Percentiles rank a stretch among this genome's conserved stretches.
Conservation (phyloP, 345 rosid genomes). For the Lagerstroemia speciosa region DNA sequence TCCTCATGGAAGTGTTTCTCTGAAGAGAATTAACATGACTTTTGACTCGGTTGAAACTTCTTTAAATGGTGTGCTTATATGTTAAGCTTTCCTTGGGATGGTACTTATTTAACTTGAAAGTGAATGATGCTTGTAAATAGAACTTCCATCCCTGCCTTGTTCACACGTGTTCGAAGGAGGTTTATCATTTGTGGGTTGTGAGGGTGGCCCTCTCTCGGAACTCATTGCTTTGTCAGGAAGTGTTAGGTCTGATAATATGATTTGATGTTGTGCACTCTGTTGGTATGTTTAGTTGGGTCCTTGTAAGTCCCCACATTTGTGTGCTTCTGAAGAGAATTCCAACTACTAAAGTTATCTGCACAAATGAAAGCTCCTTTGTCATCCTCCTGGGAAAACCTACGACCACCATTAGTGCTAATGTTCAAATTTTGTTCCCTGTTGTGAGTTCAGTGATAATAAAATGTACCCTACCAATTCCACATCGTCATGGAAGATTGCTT, state of each 20-base stretch:
- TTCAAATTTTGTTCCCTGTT: not conserved
- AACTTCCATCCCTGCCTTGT: not conserved
- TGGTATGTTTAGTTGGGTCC: not conserved
- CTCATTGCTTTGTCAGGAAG: not conserved
- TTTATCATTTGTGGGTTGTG: not conserved
- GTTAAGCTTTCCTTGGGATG: not conserved
- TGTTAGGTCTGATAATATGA: not conserved
- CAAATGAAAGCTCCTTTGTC: not conserved
- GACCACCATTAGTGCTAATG: not conserved
- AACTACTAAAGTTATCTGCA: not conserved
- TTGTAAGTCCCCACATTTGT: not conserved
- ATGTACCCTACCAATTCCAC: not conserved
- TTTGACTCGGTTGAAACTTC: not conserved
- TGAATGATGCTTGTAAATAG: not conserved
- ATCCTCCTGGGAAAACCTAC: not conserved
- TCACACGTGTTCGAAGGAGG: not conserved
- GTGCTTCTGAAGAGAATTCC: not conserved
- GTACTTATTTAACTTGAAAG: not conserved
- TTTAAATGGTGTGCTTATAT: not conserved
- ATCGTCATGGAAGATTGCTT: not conserved
- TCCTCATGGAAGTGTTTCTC: no score
- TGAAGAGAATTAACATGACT: not conserved
- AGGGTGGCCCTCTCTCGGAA: not conserved
- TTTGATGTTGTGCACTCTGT: not conserved
- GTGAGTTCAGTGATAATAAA: not conserved